Evolutionary conservation across 257 asterid genomes (phyloP), one percentile per base, ranked within the genome.

Genomic region (Solanum neorickii): DNA sequence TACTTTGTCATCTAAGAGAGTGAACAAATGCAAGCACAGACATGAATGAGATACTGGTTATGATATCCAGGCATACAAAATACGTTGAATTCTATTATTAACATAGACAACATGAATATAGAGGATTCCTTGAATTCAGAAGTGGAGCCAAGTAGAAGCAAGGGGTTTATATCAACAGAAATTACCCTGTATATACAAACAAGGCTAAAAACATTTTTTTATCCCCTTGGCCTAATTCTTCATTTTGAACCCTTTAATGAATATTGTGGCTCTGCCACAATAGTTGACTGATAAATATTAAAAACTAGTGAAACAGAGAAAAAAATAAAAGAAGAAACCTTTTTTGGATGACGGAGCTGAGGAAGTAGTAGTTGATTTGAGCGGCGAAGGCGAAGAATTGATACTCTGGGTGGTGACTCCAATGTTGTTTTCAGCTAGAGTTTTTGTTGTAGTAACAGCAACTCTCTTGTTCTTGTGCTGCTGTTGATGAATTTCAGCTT

Each of bases 401-500:
- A 86, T 88, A 60, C 52, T 44, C 76, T 62, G 33, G 13, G 82
- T 52, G 39, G 88, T 18, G 72, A 72, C 73, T 82, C 69, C 72
- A 25, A 87, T 87, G 46, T 65, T 89, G 27, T 83, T 89, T 70
- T 89, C 92, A 23, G 60, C 66, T 39, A 91, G 89, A 86, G 90
- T 90, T 91, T 33, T 46, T 13, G 77, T 47, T 47, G 18, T n/a
- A 72, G 7, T 33, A 47, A 62, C 33, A 21, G 83, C 16, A 0
- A 31, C 5, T 62, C 90, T 94, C 87, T 91, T 92, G 91, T 90
- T 82, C 88, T 90, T 92, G 83, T 91, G 91, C 75, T 93, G 92
- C 76, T 88, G 94, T 14, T 87, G 60, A 35, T 89, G 91, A 89
- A 89, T 86, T 83, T 93, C 98, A 27, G 96, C 92, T 91, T 94